Base-by-base conservation (phyloP, 768 basidiomycete genomes). In the Pleurotus eryngii region DNA sequence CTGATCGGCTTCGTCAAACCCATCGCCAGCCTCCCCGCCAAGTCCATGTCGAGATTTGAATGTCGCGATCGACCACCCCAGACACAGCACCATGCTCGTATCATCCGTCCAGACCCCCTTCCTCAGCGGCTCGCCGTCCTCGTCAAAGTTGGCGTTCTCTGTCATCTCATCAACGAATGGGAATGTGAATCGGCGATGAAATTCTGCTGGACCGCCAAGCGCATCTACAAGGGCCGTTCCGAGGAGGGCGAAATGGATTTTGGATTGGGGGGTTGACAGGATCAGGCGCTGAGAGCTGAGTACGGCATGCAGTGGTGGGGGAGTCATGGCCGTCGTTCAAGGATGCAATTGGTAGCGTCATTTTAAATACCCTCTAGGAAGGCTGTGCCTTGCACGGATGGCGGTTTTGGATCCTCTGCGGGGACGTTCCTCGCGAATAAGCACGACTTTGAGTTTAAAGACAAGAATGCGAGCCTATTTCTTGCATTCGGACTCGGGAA, bases 21-120 rank as follows among this genome's bases (percentile, higher is more conserved):
- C 72, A 12, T 18, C 18, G 4, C 46, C 46, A 2, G 58, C 55
- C 35, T 62, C 57, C 30, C 2, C 72, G 55, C 70, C 65, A 53
- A 74, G 74, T 6, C 72, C 72, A 12, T 18, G 12, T 6, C 46
- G 46, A 2, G 58, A 55, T 35, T 62, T 58, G 61, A 62, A 71
- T 1, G 70, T 69, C 14, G 72, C 68, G 42, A 80, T 60, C 8
- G 78, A 78, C 4, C 68, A 66, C 5, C 76, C 76, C 11, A 81
- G 69, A 55, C 75, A 77, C 3, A 81, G 72, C 18, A 72, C 71
- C 76, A 77, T 78, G 37, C 74, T 76, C 1, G 77, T 80, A 59
- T 80, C 78, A 64, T 80, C 79, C 8, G 78, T 79, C 77, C 77
- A 81, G 20, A 74, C 69, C 3, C 79, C 78, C 3, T 71, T 60